phyloP scores from a whole-genome alignment of 192 early-diverging fungal species.

The Phycomyces nitens region DNA sequence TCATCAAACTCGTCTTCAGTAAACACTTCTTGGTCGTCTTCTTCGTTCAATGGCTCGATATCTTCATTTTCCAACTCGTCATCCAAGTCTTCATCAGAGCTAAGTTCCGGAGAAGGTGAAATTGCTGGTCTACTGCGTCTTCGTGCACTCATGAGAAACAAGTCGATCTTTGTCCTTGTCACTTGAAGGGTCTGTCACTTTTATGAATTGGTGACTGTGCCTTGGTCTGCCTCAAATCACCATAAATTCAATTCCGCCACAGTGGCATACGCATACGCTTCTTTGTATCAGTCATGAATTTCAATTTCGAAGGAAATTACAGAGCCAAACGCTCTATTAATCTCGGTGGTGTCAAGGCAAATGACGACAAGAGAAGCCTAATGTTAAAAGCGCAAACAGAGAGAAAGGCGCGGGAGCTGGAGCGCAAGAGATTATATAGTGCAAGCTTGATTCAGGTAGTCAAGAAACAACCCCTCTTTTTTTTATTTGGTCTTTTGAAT shows the following conservation, averaged over 20 bases:
- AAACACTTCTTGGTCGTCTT: constrained; percentile 12
- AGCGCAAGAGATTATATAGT: constrained; percentile 53
- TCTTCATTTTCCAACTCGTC: constrained; percentile 20
- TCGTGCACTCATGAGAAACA: neutral
- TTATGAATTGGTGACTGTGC: constrained; percentile 3
- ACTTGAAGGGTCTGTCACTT: neutral
- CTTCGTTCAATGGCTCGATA: constrained; percentile 12
- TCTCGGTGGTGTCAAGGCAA: constrained; percentile 69
- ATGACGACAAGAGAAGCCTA: constrained; percentile 64
- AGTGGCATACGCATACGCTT: neutral
- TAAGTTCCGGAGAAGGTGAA: neutral
- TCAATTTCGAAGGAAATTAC: constrained; percentile 79
- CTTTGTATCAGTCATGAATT: constrained; percentile 26
- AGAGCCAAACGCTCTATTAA: constrained; percentile 74
- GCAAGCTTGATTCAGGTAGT: constrained; percentile 65
- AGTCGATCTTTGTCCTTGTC: neutral
- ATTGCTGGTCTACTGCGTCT: neutral
- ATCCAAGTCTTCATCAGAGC: constrained; percentile 8
- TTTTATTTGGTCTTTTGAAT: constrained; percentile 1
- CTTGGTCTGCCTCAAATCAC: neutral
- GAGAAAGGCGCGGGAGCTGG: constrained; percentile 65
- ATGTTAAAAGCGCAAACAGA: constrained; percentile 70
- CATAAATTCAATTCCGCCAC: neutral
- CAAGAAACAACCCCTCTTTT: neutral
- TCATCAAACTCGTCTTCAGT: constrained; percentile 26